Conservation (phyloP, 495 filamentous ascomycete species). For the Thozetella sp. region DNA sequence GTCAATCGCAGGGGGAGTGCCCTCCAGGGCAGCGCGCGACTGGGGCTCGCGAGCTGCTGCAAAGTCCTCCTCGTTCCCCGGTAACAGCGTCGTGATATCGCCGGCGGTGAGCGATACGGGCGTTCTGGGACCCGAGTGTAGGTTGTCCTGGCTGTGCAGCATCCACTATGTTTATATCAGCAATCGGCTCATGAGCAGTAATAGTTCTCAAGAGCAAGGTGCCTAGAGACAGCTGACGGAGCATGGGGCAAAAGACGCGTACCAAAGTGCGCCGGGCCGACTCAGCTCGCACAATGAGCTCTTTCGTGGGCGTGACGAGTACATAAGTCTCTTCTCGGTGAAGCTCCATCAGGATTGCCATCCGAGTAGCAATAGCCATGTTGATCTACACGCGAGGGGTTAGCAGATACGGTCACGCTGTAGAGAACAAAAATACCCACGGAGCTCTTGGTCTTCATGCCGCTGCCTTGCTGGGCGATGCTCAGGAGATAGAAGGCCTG, state of each 20-base stretch:
- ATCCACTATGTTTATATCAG: constrained; percentile 39
- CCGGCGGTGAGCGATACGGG: constrained; percentile 44
- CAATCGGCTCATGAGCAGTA: not conserved
- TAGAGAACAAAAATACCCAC: constrained; percentile 21
- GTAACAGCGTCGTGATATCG: constrained; percentile 52
- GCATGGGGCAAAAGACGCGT: constrained; percentile 10
- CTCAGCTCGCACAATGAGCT: constrained; percentile 41
- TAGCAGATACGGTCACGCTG: constrained; percentile 11
- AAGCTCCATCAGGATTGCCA: constrained; percentile 50
- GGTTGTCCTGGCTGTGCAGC: constrained; percentile 53
- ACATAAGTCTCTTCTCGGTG: constrained; percentile 53
- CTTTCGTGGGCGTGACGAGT: constrained; percentile 30
- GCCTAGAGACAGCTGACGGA: not conserved
- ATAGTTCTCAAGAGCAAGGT: not conserved
- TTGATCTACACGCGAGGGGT: constrained; percentile 41
- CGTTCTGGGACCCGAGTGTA: constrained; percentile 46
- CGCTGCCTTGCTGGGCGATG: constrained; percentile 53
- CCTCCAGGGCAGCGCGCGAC: constrained; percentile 50
- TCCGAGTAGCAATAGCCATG: constrained; percentile 51
- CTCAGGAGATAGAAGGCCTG: constrained; percentile 54
- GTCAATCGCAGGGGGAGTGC: constrained; percentile 43
- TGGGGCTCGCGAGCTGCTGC: constrained; percentile 38
- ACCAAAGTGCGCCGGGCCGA: constrained; percentile 49
- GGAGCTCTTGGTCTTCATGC: constrained; percentile 45
- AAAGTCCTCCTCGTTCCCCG: constrained; percentile 48